Evolutionary conservation across 2,329 filamentous ascomycete species (phyloP).

Genomic region (Diaporthe longicolla): DNA sequence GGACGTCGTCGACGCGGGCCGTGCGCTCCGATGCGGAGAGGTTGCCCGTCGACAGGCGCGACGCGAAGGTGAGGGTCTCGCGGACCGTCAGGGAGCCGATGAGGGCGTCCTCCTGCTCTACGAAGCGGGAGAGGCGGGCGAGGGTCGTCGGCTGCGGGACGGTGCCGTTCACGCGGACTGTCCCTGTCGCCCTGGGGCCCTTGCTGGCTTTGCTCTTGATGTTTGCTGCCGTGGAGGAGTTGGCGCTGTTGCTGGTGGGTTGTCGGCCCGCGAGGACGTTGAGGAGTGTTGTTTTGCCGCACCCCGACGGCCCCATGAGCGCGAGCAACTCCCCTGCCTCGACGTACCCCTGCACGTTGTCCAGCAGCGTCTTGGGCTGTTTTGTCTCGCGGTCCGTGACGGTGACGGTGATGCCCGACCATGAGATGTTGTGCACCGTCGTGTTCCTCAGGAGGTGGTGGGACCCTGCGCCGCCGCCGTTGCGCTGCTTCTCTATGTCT

Average conservation of each 20-base stretch:
- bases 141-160: constrained; percentile 68
- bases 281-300: constrained; percentile 87
- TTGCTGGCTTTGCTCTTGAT: constrained; percentile 51
- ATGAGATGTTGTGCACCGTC: constrained; percentile 74
- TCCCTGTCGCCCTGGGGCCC: constrained; percentile 67
- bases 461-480: constrained; percentile 53
- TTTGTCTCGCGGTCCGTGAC: constrained; percentile 82
- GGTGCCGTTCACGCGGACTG: constrained; percentile 75
- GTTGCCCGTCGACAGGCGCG: constrained; percentile 70
- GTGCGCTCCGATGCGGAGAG: constrained; percentile 69
- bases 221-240: not conserved
- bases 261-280: constrained; percentile 78
- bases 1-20: constrained; percentile 74
- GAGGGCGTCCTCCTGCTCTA: constrained; percentile 90
- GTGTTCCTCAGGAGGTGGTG: constrained; percentile 75
- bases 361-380: constrained; percentile 73
- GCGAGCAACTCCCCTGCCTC: constrained; percentile 81
- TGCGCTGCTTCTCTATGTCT: constrained; percentile 49
- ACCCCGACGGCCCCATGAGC: constrained; percentile 82
- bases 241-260: constrained; percentile 45
- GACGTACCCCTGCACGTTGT: constrained; percentile 73
- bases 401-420: constrained; percentile 76
- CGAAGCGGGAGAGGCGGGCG: constrained; percentile 79
- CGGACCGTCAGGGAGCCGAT: constrained; percentile 84
- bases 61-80: constrained; percentile 85